These are phyloP conservation scores for Calocera cornea DNA, from an alignment of 768 basidiomycete species.

Conservation along the genomic window DNA sequence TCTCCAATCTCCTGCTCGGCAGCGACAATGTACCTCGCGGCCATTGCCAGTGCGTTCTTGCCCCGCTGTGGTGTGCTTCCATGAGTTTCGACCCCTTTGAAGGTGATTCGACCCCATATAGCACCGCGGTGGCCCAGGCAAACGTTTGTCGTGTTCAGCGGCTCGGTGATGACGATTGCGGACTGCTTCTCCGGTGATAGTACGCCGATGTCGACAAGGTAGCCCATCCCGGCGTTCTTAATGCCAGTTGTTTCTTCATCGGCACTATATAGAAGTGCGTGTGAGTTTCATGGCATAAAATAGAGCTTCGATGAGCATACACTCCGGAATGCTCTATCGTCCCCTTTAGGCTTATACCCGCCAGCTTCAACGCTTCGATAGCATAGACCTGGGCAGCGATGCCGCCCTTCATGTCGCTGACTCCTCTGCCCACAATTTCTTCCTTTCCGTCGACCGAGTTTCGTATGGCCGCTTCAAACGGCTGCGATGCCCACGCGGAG, in stretches of 20 bases:
- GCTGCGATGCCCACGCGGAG: not conserved
- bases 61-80: slow-evolving; percentile 11
- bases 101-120: slow-evolving; percentile 8
- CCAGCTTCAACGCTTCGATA: slow-evolving; percentile 8
- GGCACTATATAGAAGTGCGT: not conserved
- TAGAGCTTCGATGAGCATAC: not conserved
- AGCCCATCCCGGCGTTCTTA: slow-evolving; percentile 10
- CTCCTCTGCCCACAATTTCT: slow-evolving; percentile 8
- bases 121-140: slow-evolving; percentile 9
- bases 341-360: not conserved
- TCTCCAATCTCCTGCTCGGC: slow-evolving; percentile 3
- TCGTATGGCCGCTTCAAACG: not conserved
- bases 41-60: slow-evolving; percentile 9
- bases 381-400: slow-evolving; percentile 8
- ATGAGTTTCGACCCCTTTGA: slow-evolving; percentile 8
- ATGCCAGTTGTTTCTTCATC: slow-evolving; percentile 11
- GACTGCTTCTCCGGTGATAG: slow-evolving; percentile 6
- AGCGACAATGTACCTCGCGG: slow-evolving; percentile 8
- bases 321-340: not conserved
- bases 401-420: slow-evolving; percentile 10
- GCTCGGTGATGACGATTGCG: slow-evolving; percentile 11
- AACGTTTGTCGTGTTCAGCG: slow-evolving; percentile 7
- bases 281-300: not conserved
- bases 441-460: not conserved
- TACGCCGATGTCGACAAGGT: slow-evolving; percentile 9